phyloP scores from a whole-genome alignment of 331 rosid species.

The Arachis monticola region DNA sequence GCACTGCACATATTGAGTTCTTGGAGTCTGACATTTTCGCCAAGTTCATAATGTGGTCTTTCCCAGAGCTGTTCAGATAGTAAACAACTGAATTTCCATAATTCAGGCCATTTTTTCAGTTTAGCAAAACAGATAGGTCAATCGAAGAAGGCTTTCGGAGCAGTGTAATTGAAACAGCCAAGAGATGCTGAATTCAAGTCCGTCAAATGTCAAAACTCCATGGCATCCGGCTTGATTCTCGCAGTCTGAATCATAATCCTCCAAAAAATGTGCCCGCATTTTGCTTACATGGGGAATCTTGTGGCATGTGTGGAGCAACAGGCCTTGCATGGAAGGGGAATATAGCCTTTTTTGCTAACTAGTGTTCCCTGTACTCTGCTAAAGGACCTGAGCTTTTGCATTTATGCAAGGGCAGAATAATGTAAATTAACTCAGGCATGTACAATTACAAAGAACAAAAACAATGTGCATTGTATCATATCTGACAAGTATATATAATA shows the following conservation, averaged over 20 bases:
- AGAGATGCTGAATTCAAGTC: slow-evolving; percentile 31
- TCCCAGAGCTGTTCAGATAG: slow-evolving; percentile 78
- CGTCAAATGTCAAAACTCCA: slow-evolving; percentile 28
- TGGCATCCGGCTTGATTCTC: slow-evolving; percentile 11
- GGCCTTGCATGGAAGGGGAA: slow-evolving; percentile 20
- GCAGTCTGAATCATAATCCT: background rate
- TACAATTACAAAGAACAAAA: slow-evolving; percentile 32
- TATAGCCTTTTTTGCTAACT: slow-evolving; percentile 30
- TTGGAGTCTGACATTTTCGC: slow-evolving; percentile 85
- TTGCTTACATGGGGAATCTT: background rate
- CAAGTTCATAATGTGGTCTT: slow-evolving; percentile 92
- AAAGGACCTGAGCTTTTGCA: slow-evolving; percentile 34
- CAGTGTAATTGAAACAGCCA: slow-evolving; percentile 31
- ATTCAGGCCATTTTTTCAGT: slow-evolving; percentile 1
- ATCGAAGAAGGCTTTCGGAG: slow-evolving; percentile 10
- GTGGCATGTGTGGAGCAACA: slow-evolving; percentile 6
- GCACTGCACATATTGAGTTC: slow-evolving; percentile 91
- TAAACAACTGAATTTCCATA: background rate
- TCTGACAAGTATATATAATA: slow-evolving; percentile 24
- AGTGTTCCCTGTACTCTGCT: slow-evolving; percentile 26
- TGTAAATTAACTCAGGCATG: background rate
- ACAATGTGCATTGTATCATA: slow-evolving; percentile 11
- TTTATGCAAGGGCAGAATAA: slow-evolving; percentile 6
- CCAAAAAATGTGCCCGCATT: slow-evolving; percentile 5
- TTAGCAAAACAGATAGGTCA: slow-evolving; percentile 8